Conservation (phyloP, 2,329 filamentous ascomycete genomes). For the Fusarium siculi region DNA sequence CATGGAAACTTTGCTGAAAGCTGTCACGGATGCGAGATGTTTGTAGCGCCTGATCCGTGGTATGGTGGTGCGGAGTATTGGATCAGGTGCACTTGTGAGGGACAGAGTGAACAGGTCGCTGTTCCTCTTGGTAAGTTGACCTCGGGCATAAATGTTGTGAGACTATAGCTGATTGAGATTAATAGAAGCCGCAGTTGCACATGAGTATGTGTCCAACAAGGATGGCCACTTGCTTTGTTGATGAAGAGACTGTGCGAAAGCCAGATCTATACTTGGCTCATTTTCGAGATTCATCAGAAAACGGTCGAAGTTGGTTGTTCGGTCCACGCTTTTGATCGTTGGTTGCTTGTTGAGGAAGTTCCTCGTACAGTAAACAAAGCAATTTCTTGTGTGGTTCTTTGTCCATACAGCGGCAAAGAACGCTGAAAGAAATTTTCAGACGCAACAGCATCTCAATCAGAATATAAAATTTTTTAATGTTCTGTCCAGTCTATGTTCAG, state of each 20-base stretch:
- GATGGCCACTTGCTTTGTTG: neutral
- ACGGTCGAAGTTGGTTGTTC: too few relatives aligned
- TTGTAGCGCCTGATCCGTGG: conserved; percentile 1
- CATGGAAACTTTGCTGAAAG: neutral
- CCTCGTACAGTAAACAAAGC: too few relatives aligned
- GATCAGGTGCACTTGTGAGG: neutral
- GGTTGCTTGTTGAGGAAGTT: too few relatives aligned
- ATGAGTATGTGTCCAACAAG: conserved; percentile 10
- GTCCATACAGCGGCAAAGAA: too few relatives aligned
- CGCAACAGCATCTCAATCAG: too few relatives aligned
- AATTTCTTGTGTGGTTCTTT: too few relatives aligned
- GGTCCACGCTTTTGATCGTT: too few relatives aligned
- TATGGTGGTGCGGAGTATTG: neutral
- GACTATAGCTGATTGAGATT: accelerated
- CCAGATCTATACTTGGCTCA: too few relatives aligned
- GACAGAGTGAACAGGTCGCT: neutral
- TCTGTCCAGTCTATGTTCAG: too few relatives aligned
- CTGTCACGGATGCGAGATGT: neutral
- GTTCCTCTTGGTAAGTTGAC: neutral
- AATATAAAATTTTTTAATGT: too few relatives aligned
- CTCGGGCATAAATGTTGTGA: neutral
- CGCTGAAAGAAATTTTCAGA: too few relatives aligned
- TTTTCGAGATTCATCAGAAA: too few relatives aligned
- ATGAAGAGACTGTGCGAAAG: accelerated
- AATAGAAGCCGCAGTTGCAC: neutral